Evolutionary conservation across 176 grass and related monocot species (phyloP).

Genomic region (Rhynchospora pubera): DNA sequence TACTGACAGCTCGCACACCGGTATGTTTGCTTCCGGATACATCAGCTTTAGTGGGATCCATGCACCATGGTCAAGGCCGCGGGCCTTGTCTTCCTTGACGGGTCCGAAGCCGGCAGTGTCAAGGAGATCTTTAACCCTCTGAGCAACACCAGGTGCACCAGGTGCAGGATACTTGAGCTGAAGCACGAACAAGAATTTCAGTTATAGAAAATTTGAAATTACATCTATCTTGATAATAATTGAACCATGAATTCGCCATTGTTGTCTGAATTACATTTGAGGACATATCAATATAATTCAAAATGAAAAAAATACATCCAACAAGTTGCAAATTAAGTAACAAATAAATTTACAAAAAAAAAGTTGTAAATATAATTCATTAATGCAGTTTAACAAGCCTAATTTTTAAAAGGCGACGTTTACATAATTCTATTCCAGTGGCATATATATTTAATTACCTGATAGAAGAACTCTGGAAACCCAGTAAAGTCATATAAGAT

Average conservation of each 20-base stretch:
- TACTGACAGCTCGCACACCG: slow-evolving; percentile 75
- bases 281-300: too few relatives aligned
- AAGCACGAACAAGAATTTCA: background rate
- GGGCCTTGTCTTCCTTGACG: slow-evolving; percentile 45
- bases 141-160: slow-evolving; percentile 55
- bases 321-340: too few relatives aligned
- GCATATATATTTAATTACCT: slow-evolving; percentile 35
- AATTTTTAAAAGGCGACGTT: too few relatives aligned
- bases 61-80: slow-evolving; percentile 76
- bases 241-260: background rate
- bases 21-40: slow-evolving; percentile 66
- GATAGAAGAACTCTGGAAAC: slow-evolving; percentile 67
- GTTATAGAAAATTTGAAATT: background rate
- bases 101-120: slow-evolving; percentile 52
- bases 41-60: slow-evolving; percentile 87
- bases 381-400: too few relatives aligned
- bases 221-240: background rate
- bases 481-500: slow-evolving; percentile 64
- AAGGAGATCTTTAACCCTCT: slow-evolving; percentile 49
- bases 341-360: too few relatives aligned
- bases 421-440: background rate
- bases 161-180: slow-evolving; percentile 80
- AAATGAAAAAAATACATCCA: too few relatives aligned
- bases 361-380: too few relatives aligned
- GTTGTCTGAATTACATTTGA: too few relatives aligned